These are phyloP conservation scores for Fusarium aywerte DNA, from an alignment of 2,329 filamentous ascomycete genomes.

Conservation along the genomic window DNA sequence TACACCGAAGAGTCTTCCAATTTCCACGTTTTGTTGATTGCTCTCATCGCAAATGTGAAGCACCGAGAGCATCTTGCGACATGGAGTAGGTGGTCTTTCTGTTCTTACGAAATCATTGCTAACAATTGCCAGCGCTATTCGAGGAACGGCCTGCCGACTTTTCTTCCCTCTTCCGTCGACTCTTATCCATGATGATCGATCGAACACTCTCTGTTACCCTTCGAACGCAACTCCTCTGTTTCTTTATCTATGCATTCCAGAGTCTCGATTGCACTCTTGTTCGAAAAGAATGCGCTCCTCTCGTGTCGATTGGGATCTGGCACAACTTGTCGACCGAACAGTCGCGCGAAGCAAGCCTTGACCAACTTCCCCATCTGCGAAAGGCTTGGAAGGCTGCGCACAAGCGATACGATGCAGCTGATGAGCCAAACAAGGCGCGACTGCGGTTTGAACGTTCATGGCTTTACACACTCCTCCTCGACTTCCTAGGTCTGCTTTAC, in stretches of 20 bases:
- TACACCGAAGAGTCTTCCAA: constrained; percentile 91
- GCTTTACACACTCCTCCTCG: constrained; percentile 86
- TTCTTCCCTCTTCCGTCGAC: constrained; percentile 86
- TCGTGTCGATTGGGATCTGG: constrained; percentile 96
- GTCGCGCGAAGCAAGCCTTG: constrained; percentile 77
- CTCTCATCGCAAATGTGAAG: constrained; percentile 88
- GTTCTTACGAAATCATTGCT: constrained; percentile 19
- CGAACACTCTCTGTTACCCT: constrained; percentile 72
- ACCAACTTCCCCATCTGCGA: constrained; percentile 76
- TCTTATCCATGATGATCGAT: constrained; percentile 87
- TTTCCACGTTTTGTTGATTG: constrained; percentile 88
- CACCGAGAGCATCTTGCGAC: constrained; percentile 85
- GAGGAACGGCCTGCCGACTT: constrained; percentile 82
- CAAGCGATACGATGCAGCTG: constrained; percentile 88
- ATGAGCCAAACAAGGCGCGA: constrained; percentile 80
- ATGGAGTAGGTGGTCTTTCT: constrained; percentile 71
- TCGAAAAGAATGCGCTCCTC: constrained; percentile 93
- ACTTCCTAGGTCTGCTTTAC: constrained; percentile 83
- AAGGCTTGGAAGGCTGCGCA: constrained; percentile 91
- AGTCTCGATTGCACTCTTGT: constrained; percentile 90
- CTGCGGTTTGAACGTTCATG: constrained; percentile 92
- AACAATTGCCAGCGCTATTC: constrained; percentile 72
- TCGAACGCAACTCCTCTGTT: constrained; percentile 85
- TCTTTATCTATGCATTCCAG: constrained; percentile 92
- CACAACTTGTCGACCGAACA: constrained; percentile 86